Percentiles rank a stretch among this genome's conserved stretches.
Conservation (phyloP, 768 basidiomycete genomes). For the Agrocybe pediades region DNA sequence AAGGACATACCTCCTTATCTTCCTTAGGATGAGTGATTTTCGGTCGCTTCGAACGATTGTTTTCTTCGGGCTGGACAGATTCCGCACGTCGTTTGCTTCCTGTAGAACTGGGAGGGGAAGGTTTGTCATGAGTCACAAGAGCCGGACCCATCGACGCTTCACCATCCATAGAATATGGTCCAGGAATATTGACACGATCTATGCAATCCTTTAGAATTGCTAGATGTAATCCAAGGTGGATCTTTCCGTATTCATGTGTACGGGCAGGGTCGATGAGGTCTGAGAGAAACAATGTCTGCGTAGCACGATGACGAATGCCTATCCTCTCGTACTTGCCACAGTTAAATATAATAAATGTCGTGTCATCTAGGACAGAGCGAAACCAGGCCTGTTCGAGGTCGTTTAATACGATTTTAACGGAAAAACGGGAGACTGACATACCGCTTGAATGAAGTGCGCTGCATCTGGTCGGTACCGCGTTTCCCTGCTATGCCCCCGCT, state of each 20-base stretch:
- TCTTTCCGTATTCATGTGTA: background rate
- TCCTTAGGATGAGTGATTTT: background rate
- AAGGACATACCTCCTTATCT: background rate
- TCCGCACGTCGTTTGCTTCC: too few relatives aligned
- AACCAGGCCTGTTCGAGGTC: background rate
- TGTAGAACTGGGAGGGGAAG: too few relatives aligned
- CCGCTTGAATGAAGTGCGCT: background rate
- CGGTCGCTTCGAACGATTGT: too few relatives aligned
- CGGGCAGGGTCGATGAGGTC: background rate
- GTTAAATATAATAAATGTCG: background rate
- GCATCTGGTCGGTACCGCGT: background rate
- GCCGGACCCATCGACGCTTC: background rate
- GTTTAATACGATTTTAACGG: background rate
- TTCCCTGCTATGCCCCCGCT: too few relatives aligned
- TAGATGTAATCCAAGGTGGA: background rate
- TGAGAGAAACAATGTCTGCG: background rate
- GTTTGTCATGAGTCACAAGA: too few relatives aligned
- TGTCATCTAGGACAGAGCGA: background rate
- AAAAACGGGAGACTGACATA: background rate
- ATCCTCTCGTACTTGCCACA: background rate
- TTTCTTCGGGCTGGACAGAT: too few relatives aligned
- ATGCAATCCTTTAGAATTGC: background rate
- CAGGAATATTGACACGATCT: background rate
- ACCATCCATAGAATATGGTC: background rate
- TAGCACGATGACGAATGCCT: background rate